Base-by-base conservation (phyloP, 2,329 filamentous ascomycete genomes). In the Penicillium sp. region DNA sequence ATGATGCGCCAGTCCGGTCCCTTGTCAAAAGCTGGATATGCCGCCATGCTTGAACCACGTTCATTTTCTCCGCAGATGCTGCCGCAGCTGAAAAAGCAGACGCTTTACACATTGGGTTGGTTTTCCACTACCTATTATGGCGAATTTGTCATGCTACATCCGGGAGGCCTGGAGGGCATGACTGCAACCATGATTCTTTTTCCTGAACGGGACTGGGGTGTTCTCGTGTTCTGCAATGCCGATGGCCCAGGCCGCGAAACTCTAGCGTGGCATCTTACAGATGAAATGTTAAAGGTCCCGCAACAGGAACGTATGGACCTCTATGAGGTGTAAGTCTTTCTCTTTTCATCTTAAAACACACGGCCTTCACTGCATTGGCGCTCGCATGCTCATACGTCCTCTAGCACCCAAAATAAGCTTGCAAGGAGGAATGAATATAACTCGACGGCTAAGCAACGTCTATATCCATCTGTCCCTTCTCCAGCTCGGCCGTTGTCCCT, bases 161-260 rank as follows among this genome's bases (percentile, higher is more conserved):
- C 42, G 3, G 61, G 61, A 23, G 53, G 50, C 20, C 53, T 60
- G 35, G 52, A 43, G 14, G 61, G 61, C 20, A 61, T 55, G 28
- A 60, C 57, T 28, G 57, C 60, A 9, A 43, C 47, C 9, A 56
- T 60, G 33, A 47, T 55, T 16, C 38, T 56, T 23, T 46, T 61
- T 7, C 60, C 60, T 14, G 46, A 51, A 14, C 46, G 52, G 1
- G 49, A 58, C 12, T 55, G 53, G 21, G 60, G 60, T 42, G 30
- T 60, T 28, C 48, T 43, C 21, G 42, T 61, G 14, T 48, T 61
- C 5, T 53, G 55, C n/a, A 61, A 61, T 56, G 48, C 18, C 42
- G 26, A 56, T 50, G n/a, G 46, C 14, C 24, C 48, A 33, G 35
- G 47, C 12, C n/a, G 60, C 40, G 35, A 51, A 28, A 26, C 42